A percentile compares a stretch with the other conserved stretches of the same genome.
Conservation (phyloP, 2,329 filamentous ascomycete genomes). For the Trichoderma atroviride region DNA sequence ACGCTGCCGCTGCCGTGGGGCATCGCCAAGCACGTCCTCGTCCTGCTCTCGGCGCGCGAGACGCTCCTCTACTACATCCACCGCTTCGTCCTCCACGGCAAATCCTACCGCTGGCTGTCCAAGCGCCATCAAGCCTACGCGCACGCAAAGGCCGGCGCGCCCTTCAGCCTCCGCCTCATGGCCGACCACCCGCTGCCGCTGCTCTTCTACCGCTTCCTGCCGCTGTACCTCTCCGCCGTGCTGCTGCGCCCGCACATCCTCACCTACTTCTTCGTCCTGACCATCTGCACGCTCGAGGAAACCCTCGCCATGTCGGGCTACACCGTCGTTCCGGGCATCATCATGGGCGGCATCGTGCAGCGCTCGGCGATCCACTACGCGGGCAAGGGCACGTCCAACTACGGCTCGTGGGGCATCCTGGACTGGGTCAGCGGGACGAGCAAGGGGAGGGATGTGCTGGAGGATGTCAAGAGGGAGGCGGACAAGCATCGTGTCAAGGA, state of each 20-base stretch:
- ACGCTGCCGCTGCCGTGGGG: constrained; percentile 58
- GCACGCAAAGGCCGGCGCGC: constrained; percentile 58
- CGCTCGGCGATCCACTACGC: constrained; percentile 50
- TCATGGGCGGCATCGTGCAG: constrained; percentile 54
- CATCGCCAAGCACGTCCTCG: constrained; percentile 51
- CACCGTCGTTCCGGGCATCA: constrained; percentile 56
- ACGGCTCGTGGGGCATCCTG: constrained; percentile 61
- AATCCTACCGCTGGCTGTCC: constrained; percentile 39
- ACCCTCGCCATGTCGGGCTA: constrained; percentile 70
- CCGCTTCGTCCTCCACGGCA: constrained; percentile 67
- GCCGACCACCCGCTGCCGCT: constrained; percentile 70
- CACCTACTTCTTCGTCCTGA: constrained; percentile 69
- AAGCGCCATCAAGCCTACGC: constrained; percentile 48
- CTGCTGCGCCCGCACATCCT: constrained; percentile 70
- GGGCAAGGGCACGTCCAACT: constrained; percentile 60
- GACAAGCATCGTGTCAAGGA: constrained; percentile 58
- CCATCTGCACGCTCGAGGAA: constrained; percentile 66
- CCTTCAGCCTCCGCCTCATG: constrained; percentile 64
- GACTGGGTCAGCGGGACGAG: constrained; percentile 64
- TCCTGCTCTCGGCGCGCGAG: constrained; percentile 54
- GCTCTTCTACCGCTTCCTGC: constrained; percentile 64
- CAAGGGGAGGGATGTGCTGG: constrained; percentile 53
- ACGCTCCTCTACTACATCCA: constrained; percentile 74
- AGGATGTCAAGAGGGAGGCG: constrained; percentile 58
- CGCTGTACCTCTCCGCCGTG: constrained; percentile 66